These are phyloP conservation scores for Xylaria acuta DNA, from an alignment of 495 filamentous ascomycete genomes.

Conservation along the genomic window DNA sequence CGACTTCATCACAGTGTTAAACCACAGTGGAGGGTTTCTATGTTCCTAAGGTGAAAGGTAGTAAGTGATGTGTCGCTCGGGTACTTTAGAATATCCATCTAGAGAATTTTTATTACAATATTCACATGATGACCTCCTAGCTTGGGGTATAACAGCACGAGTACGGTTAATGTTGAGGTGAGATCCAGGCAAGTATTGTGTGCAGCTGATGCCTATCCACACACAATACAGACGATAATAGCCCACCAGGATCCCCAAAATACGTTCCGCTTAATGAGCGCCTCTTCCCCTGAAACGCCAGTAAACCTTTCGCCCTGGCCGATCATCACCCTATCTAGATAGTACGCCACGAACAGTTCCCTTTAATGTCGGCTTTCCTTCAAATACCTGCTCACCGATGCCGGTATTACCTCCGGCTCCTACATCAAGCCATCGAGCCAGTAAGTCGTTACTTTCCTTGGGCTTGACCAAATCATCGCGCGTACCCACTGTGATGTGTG, in stretches of 20 bases:
- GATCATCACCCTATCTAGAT: constrained; percentile 44
- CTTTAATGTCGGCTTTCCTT: constrained; percentile 48
- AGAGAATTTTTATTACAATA: not conserved
- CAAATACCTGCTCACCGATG: constrained; percentile 56
- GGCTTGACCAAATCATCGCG: constrained; percentile 76
- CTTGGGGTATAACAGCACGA: not conserved
- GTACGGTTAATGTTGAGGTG: not conserved
- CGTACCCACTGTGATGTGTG: constrained; percentile 91
- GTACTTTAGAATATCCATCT: not conserved
- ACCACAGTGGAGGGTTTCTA: not conserved
- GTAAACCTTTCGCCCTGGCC: not conserved
- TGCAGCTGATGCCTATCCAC: not conserved
- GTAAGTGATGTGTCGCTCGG: not conserved
- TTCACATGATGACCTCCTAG: not conserved
- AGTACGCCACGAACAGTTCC: constrained; percentile 53
- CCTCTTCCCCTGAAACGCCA: constrained; percentile 9
- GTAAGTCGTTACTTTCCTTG: constrained; percentile 87
- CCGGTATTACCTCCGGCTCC: constrained; percentile 53
- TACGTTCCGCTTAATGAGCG: not conserved
- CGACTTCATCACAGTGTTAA: too few species aligned
- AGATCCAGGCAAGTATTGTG: not conserved
- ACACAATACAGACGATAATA: not conserved
- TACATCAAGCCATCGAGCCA: constrained; percentile 68
- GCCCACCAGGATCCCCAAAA: not conserved
- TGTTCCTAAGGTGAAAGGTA: not conserved